Evolutionary conservation across 176 grass and related monocot genomes (phyloP), one percentile per base, ranked within the genome.

Genomic region (Ensete ventricosum): DNA sequence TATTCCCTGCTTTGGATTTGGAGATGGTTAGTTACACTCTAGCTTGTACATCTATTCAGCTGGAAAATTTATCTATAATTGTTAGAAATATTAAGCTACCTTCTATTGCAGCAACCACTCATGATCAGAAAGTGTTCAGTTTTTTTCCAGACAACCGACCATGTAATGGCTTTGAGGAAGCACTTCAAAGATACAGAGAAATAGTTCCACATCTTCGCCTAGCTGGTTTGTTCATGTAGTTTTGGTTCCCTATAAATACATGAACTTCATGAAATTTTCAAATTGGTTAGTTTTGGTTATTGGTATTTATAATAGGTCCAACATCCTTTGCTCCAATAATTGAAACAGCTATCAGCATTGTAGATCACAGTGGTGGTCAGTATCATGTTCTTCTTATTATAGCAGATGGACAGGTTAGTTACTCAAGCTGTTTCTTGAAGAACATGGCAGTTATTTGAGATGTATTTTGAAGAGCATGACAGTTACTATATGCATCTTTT

Each of bases 321-420:
- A 89, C 92, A 22, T 89, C 92, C 13, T 53, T 96, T 76, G 92
- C 82, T 50, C 86, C 88, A 10, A 91, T 91, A 70, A 91, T 96
- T 58, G 77, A 96, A 63, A 85, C 63, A 29, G 88, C 88, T 13
- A 88, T 72, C 11, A 74, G 71, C 50, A 81, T 91, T 24, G 86
- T 91, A 14, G 14, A 83, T 58, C 78, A 62, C 0, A 83, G 73
- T 14, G 50, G 79, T 0, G 10, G 86, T 26, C 85, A 79, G 52
- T 89, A 85, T 55, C 92, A 96, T 81, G 87, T 96, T 84, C 76
- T 96, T 53, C 77, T 96, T 58, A 96, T 96, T 74, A 89, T 96
- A 67, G 74, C 88, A 21, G 88, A 96, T 14, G 92, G 88, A 20
- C 86, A 96, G 88, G 92, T 89, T 72, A 9, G 58, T 60, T 19